These are phyloP conservation scores for Botrytis porri DNA, from an alignment of 2,329 filamentous ascomycete genomes.

Conservation along the genomic window DNA sequence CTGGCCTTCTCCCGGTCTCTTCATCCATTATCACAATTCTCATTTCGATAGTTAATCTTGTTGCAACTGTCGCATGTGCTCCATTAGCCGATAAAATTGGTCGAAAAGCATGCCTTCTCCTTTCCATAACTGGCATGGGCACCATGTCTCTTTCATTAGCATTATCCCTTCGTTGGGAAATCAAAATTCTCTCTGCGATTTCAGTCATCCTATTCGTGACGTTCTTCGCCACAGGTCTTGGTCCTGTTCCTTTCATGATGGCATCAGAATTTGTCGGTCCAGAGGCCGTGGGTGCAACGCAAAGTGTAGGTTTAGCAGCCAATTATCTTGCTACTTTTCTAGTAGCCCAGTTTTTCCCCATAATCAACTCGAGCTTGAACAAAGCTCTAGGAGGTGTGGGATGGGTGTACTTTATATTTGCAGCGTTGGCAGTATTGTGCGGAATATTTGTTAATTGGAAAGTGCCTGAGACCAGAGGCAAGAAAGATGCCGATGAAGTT, in stretches of 20 bases:
- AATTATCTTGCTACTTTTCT: slow-evolving; percentile 91
- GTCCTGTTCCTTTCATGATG: slow-evolving; percentile 92
- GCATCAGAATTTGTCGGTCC: slow-evolving; percentile 86
- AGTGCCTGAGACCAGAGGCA: slow-evolving; percentile 88
- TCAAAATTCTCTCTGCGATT: slow-evolving; percentile 75
- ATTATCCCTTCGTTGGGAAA: slow-evolving; percentile 69
- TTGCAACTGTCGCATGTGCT: slow-evolving; percentile 77
- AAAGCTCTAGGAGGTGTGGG: slow-evolving; percentile 63
- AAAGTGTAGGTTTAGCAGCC: slow-evolving; percentile 81
- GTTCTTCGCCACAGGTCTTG: slow-evolving; percentile 85
- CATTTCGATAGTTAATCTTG: slow-evolving; percentile 81
- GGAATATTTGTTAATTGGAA: slow-evolving; percentile 68
- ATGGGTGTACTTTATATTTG: slow-evolving; percentile 90
- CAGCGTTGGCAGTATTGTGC: slow-evolving; percentile 65
- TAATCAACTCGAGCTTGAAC: slow-evolving; percentile 74
- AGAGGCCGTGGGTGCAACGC: slow-evolving; percentile 86
- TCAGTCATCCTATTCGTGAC: slow-evolving; percentile 83
- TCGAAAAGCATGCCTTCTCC: slow-evolving; percentile 78
- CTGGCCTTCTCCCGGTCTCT: slow-evolving; percentile 74
- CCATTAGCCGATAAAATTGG: slow-evolving; percentile 85
- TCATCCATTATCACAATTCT: slow-evolving; percentile 82
- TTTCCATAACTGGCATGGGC: slow-evolving; percentile 83
- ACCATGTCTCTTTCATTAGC: slow-evolving; percentile 73
- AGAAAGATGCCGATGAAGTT: slow-evolving; percentile 81
- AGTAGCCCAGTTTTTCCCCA: slow-evolving; percentile 92